Conservation (phyloP, 2,329 filamentous ascomycete species). For the Monosporascus sp. region DNA sequence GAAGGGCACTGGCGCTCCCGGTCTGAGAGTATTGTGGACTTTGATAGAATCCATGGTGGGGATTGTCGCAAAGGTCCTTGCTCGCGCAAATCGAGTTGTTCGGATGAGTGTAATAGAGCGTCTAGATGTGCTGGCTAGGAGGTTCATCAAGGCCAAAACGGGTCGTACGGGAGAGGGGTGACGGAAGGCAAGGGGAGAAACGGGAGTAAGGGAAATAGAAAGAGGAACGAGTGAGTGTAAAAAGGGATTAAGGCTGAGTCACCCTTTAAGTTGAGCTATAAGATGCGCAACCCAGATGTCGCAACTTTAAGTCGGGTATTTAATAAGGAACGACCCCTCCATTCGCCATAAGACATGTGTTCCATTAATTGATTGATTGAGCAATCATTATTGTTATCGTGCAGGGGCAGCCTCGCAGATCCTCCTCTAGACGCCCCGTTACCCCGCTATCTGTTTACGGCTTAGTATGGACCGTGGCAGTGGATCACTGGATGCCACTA, state of each 20-base stretch:
- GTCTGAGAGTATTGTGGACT: constrained; percentile 74
- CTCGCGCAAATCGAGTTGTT: constrained; percentile 19
- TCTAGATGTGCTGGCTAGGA: constrained; percentile 22
- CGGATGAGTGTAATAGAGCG: constrained; percentile 23
- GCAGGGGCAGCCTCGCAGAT: neutral
- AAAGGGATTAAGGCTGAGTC: neutral
- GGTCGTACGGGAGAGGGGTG: constrained; percentile 2
- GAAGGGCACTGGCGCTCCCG: constrained; percentile 69
- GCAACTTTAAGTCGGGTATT: neutral
- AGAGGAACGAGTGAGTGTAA: neutral
- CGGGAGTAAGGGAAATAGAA: constrained; percentile 9
- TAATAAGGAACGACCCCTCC: neutral
- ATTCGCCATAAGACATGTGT: neutral
- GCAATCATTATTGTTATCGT: neutral
- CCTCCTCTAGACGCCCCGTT: neutral
- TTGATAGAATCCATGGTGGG: constrained; percentile 55
- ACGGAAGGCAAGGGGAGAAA: constrained; percentile 11
- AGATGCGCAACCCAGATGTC: neutral
- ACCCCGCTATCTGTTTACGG: neutral
- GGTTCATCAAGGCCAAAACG: constrained; percentile 27
- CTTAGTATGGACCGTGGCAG: neutral
- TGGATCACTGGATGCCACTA: neutral
- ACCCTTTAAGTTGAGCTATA: neutral
- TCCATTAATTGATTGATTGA: neutral
- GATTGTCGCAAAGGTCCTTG: constrained; percentile 30